Evolutionary conservation across 176 grass and related monocot genomes (phyloP), one percentile per base, ranked within the genome.

Genomic region (Avena insularis): DNA sequence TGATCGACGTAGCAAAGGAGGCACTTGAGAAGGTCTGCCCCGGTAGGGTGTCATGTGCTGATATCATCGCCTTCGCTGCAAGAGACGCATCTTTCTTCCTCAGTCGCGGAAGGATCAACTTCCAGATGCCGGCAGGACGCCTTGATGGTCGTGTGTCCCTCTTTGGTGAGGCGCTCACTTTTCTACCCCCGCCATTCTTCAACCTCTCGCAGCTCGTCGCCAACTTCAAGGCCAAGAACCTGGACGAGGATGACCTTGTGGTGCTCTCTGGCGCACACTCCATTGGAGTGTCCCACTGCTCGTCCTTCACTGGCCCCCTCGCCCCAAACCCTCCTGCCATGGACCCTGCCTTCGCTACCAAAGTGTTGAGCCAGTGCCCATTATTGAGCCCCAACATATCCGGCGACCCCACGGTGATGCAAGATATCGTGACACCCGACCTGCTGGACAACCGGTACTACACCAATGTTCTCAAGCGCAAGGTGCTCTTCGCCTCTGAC

Each of bases 401-500:
- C n/a, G 68, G 40, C 70, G 71, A 85, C 27, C 79, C 82, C 21
- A 86, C 78, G 1, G 88, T 92, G 53, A 13, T 11, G 9, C 88
- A 87, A 45, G 88, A 95, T 79, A 0, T 25, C 46, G 80, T 79
- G 7, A 85, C 93, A 8, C 46, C 80, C 1, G 0, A 69, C 87
- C 20, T 0, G 19, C 13, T 95, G 3, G 88, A 95, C 70, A 87
- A 20, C 31, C 80, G 53, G 71, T 95, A 88, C 83, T 95, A 91
- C 86, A 64, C 4, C 60, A 90, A 93, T 11, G 3, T 82, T 8
- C 38, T 69, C 0, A 4, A 10, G 0, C 57, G 19, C 68, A 48
- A 35, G 0, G 93, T 92, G 64, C 80, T 95, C 9, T 91, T 95
- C 74, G 31, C 6, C 4, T 95, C 93, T 5, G 93, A 95, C 57